Conservation (phyloP, 2,329 filamentous ascomycete genomes). For the Parastagonospora avenae region DNA sequence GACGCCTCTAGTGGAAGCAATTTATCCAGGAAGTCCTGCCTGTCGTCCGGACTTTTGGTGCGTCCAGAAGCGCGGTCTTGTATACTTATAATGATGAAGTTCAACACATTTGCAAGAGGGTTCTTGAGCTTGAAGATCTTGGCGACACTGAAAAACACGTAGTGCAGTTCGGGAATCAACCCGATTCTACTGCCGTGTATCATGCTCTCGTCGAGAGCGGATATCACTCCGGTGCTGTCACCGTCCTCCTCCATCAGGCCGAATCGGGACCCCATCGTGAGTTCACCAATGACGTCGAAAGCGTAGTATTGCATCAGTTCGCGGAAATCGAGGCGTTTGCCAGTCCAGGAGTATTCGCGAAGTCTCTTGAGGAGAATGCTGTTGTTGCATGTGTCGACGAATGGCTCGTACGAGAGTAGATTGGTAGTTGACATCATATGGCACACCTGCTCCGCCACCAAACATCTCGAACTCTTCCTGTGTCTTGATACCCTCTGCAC, state of each 20-base stretch:
- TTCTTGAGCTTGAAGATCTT: neutral
- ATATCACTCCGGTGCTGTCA: slow-evolving; percentile 10
- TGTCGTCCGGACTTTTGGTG: slow-evolving; percentile 6
- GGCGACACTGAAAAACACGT: neutral
- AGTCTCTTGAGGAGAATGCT: slow-evolving; percentile 39
- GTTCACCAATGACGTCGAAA: slow-evolving; percentile 59
- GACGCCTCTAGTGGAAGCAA: slow-evolving; percentile 13
- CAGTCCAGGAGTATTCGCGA: slow-evolving; percentile 22
- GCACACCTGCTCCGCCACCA: slow-evolving; percentile 40
- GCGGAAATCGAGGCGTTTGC: slow-evolving; percentile 45
- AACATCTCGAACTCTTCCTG: slow-evolving; percentile 39
- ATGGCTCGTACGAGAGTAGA: slow-evolving; percentile 47
- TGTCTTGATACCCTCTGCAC: slow-evolving; percentile 47
- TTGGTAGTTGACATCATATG: slow-evolving; percentile 39
- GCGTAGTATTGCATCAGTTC: slow-evolving; percentile 56
- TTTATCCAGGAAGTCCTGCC: slow-evolving; percentile 17
- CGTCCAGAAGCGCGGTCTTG: slow-evolving; percentile 8
- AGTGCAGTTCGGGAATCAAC: slow-evolving; percentile 9
- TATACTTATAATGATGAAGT: slow-evolving; percentile 5
- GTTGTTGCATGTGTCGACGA: slow-evolving; percentile 46
- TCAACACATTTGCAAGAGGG: neutral
- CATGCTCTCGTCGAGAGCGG: slow-evolving; percentile 1
- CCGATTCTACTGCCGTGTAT: neutral
- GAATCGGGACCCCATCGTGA: slow-evolving; percentile 48
- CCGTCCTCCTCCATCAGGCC: slow-evolving; percentile 19